A percentile compares a stretch with the other conserved stretches of the same genome.
Evolutionary conservation across 1,284 basidiomycete species (phyloP).

Genomic region (Gymnopus androsaceus): DNA sequence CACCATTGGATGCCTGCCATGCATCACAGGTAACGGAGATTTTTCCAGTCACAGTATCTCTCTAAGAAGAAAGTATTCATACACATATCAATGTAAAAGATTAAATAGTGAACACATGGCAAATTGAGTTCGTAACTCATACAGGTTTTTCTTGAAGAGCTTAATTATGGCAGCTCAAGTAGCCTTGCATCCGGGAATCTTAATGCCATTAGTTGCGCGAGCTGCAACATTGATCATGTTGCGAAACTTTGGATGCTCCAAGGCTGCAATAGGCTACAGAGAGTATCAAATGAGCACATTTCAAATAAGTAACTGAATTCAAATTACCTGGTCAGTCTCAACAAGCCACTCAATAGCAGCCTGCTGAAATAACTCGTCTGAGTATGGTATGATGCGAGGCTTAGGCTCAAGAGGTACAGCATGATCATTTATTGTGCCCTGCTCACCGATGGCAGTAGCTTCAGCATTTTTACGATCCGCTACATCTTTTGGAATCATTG

Average conservation of each 20-base stretch:
- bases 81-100: conserved; percentile 3
- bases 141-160: conserved; percentile 35
- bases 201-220: conserved; percentile 28
- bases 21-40: conserved; percentile 38
- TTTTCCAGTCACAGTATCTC: conserved; percentile 26
- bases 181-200: conserved; percentile 27
- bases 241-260: conserved; percentile 31
- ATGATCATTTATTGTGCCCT: conserved; percentile 14
- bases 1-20: conserved; percentile 39
- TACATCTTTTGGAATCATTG: conserved; percentile 22
- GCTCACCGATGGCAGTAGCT: not conserved
- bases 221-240: conserved; percentile 34
- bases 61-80: conserved; percentile 21
- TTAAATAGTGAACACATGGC: conserved; percentile 26
- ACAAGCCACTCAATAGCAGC: conserved; percentile 34
- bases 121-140: conserved; percentile 26
- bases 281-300: not conserved
- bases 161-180: conserved; percentile 31
- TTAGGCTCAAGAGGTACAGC: conserved; percentile 1
- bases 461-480: conserved; percentile 14
- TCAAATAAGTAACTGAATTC: conserved; percentile 11
- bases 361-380: conserved; percentile 27
- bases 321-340: conserved; percentile 41
- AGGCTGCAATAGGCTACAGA: conserved; percentile 31
- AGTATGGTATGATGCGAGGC: conserved; percentile 27